Conservation (phyloP, 345 rosid genomes). For the Eucalyptus viminalis region DNA sequence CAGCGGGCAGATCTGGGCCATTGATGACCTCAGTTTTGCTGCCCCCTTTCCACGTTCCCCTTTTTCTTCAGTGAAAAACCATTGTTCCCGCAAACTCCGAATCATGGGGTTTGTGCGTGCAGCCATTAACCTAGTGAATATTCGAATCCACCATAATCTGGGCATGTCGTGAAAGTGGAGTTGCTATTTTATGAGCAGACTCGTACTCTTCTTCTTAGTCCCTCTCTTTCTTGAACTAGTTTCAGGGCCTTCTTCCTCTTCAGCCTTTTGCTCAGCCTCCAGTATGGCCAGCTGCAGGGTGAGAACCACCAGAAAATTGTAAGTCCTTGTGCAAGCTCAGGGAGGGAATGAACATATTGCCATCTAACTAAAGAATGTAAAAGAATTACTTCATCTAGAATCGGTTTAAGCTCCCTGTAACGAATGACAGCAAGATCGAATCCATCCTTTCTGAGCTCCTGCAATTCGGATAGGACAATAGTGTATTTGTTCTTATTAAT, state of each 20-base stretch:
- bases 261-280: conserved; percentile 93
- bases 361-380: not conserved
- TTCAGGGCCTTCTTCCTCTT: conserved; percentile 76
- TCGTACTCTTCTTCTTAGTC: conserved; percentile 34
- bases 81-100: not conserved
- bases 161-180: not conserved
- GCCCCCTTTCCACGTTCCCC: not conserved
- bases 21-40: not conserved
- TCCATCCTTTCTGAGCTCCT: conserved; percentile 96
- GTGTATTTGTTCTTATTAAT: not conserved
- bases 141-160: not conserved
- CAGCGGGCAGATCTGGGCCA: not conserved
- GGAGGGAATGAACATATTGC: not conserved
- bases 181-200: not conserved
- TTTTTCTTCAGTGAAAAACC: not conserved
- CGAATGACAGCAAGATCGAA: conserved; percentile 89
- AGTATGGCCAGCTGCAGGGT: conserved; percentile 50
- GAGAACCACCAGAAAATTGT: not conserved
- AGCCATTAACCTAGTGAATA: not conserved
- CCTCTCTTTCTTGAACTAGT: conserved; percentile 58
- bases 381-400: conserved; percentile 74
- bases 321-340: not conserved
- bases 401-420: conserved; percentile 79
- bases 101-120: not conserved
- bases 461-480: not conserved